phyloP scores from a whole-genome alignment of 805 yeast species.

The Yarrowia yakushimensis region DNA sequence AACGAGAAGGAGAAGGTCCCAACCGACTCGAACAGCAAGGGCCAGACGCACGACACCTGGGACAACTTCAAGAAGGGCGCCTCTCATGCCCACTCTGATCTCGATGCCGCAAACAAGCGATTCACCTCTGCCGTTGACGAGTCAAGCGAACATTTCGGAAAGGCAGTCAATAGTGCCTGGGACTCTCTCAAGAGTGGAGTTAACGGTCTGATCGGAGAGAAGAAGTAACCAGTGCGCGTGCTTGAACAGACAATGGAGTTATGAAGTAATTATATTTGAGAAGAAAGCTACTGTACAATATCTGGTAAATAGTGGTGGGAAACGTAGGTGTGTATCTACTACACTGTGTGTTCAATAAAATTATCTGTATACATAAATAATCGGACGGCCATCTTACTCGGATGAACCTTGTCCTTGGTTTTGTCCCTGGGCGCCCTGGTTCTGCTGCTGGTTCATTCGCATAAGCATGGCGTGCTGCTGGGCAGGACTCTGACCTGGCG shows the following conservation, averaged over 20 bases:
- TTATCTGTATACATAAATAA: conserved; percentile 21
- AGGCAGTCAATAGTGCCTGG: conserved; percentile 4
- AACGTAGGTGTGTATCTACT: no score
- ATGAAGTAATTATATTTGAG: background rate
- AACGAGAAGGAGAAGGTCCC: background rate
- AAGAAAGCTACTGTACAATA: background rate
- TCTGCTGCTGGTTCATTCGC: conserved; percentile 21
- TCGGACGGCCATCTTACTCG: background rate
- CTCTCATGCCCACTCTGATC: background rate
- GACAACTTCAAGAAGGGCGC: conserved; percentile 16
- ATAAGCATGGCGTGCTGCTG: conserved; percentile 23
- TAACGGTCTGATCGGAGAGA: background rate
- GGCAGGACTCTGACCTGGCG: conserved; percentile 23
- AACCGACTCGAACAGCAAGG: background rate
- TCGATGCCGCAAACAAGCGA: background rate
- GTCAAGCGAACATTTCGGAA: background rate
- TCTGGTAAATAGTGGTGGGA: no score
- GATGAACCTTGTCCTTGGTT: conserved; percentile 18
- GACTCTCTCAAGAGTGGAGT: conserved; percentile 5
- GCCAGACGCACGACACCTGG: background rate
- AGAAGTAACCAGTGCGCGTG: background rate
- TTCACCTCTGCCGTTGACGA: conserved; percentile 1
- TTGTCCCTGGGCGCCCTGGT: conserved; percentile 2
- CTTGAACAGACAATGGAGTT: background rate
- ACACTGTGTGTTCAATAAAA: background rate